A percentile compares a stretch with the other conserved stretches of the same genome.
phyloP scores from a whole-genome alignment of 352 stramenopile species.

The Pythium phragmiticola region DNA sequence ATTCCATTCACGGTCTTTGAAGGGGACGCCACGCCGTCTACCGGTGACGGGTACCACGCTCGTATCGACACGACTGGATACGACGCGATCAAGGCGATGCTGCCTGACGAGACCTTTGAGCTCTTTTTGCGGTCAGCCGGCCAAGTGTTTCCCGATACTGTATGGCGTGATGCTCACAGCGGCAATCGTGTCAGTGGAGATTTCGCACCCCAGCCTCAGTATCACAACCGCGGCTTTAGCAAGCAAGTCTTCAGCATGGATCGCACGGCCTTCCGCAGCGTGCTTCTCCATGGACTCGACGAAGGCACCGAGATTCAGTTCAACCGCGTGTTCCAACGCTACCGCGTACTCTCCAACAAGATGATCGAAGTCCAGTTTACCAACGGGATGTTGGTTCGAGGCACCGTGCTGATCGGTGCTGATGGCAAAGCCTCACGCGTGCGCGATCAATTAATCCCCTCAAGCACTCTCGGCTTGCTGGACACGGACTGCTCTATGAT shows the following conservation, averaged over 20 bases:
- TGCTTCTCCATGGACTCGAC: slow-evolving; percentile 41
- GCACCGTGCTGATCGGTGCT: slow-evolving; percentile 47
- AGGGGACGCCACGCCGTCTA: slow-evolving; percentile 39
- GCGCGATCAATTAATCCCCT: slow-evolving; percentile 49
- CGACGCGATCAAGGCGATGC: slow-evolving; percentile 49
- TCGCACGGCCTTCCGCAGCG: slow-evolving; percentile 25
- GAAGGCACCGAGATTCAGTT: slow-evolving; percentile 45
- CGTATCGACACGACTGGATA: slow-evolving; percentile 56
- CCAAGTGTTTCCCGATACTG: slow-evolving; percentile 47
- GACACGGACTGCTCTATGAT: slow-evolving; percentile 63
- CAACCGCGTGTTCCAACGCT: slow-evolving; percentile 54
- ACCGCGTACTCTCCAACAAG: slow-evolving; percentile 39
- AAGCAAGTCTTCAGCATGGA: slow-evolving; percentile 27
- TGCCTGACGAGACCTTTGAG: slow-evolving; percentile 46
- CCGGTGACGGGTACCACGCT: slow-evolving; percentile 47
- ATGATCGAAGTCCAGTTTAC: slow-evolving; percentile 54
- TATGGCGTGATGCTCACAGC: slow-evolving; percentile 39
- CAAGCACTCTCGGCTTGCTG: slow-evolving; percentile 31
- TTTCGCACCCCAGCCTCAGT: neutral
- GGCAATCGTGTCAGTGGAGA: slow-evolving; percentile 9
- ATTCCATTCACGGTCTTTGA: slow-evolving; percentile 73
- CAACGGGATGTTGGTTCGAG: slow-evolving; percentile 42
- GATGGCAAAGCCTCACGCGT: slow-evolving; percentile 59
- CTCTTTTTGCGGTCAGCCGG: slow-evolving; percentile 46
- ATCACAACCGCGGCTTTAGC: neutral